Base-by-base conservation (phyloP, 1,139 yeast species). In the Saccharomyces hybrid region DNA sequence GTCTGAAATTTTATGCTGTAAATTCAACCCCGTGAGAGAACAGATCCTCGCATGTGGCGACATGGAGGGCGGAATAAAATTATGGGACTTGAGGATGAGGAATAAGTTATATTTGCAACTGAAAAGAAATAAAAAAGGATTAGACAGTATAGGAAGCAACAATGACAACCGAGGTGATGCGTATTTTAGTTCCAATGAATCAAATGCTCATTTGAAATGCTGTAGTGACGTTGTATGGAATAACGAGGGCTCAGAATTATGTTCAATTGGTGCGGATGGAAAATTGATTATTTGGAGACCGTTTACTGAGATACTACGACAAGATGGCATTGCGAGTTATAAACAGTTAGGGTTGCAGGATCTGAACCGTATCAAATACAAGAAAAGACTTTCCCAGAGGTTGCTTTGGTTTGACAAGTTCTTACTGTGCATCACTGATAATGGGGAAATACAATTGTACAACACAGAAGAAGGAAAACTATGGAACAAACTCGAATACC, bases 1-100 rank as follows among this genome's bases (percentile, higher is more conserved):
- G 34, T 84, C 85, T 1, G 80, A 80, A 54, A 79, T 88, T 0
- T 71, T 84, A n/a, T 69, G 83, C 24, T 82, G 86, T 42, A 80
- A 82, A 64, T 88, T 95, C 93, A 86, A 87, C 47, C 96, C 96
- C 0, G 32, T 34, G 3, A 57, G 50, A 44, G 58, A 57, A 38
- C 72, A 83, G 61, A 57, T 86, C 19, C 73, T 88, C 2, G 88
- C 89, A 0, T 78, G 89, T 0, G 96, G 95, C 2, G 93, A 95
- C 6, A 76, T 80, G 32, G 90, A 86, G 63, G 96, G 82, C 0
- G 67, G 74, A 1, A 74, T 77, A 3, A 64, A 78, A 38, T 48
- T 79, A n/a, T 78, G 71, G 71, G 71, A 67, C 52, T 50, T 64
- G 26, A 53, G 68, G 46, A 61, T 57, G 62, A 56, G 27, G 51